Evolutionary conservation across 257 asterid genomes (phyloP), one percentile per base, ranked within the genome.

Genomic region (Penstemon barbatus): DNA sequence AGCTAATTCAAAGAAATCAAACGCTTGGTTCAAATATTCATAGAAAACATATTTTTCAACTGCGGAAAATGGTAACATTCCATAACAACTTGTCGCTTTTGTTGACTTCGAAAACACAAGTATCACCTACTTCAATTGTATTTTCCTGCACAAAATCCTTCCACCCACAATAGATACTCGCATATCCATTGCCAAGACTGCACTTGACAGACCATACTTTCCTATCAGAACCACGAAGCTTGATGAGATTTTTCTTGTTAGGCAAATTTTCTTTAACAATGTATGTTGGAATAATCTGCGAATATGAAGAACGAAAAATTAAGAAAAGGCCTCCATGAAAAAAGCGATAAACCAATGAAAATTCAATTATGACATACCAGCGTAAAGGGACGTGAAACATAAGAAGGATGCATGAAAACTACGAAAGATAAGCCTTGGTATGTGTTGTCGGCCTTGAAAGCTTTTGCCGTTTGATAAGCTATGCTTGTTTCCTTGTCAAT

Each of bases 61-160:
- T 7, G 40, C 54, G 67, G 10, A 33, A 63, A 4, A 63, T 63
- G 56, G 44, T 61, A 39, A 61, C 41, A 43, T 61, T 13, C 66
- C 53, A 61, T 42, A 40, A 42, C 50, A 18, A 36, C 53, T 7
- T 46, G 5, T 66, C 36, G 18, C 36, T 18, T 3, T 25, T n/a
- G 3, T 41, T 48, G 44, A 58, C 51, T 73, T 72, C 78, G 44
- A 77, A 77, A 2, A 56, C 71, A 40, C 71, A 74, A 10, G 10
- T 39, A 46, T 74, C 79, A 0, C 75, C 79, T 1, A 62, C 5
- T 7, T 42, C 12, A 7, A 73, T 51, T 18, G 51, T 9, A 69
- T 72, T 72, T 36, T 77, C 78, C 68, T 1, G 53, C 45, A 53
- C 76, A 25, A 78, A 70, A 52, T 64, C 41, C 53, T 15, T 73